These are phyloP conservation scores for Leishmania braziliensis DNA, from an alignment of 208 protist genomes.

Conservation along the genomic window DNA sequence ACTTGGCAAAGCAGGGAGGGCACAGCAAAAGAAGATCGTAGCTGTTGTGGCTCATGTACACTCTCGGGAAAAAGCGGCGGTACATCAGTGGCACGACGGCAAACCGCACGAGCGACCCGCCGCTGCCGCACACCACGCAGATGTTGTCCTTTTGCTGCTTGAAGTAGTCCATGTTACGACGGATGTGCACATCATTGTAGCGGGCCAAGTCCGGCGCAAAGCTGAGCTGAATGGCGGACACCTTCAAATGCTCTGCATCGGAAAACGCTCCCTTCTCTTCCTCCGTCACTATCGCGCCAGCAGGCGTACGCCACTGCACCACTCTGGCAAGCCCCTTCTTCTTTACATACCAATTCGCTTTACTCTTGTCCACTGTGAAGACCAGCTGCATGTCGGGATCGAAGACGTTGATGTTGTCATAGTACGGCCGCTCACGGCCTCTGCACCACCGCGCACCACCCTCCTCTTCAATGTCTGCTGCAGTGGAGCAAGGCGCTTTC, in stretches of 20 bases:
- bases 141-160: constrained; percentile 61
- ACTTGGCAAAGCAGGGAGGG: constrained; percentile 49
- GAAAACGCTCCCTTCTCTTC: not conserved
- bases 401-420: constrained; percentile 71
- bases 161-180: constrained; percentile 68
- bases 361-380: constrained; percentile 59
- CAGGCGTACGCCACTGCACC: constrained; percentile 36
- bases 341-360: constrained; percentile 64
- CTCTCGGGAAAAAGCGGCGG: constrained; percentile 67
- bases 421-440: constrained; percentile 52
- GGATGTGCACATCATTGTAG: constrained; percentile 65
- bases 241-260: constrained; percentile 3
- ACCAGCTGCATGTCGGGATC: constrained; percentile 43
- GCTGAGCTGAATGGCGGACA: constrained; percentile 52
- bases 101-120: constrained; percentile 51
- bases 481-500: not conserved
- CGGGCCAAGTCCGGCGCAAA: constrained; percentile 60
- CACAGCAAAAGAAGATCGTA: constrained; percentile 72
- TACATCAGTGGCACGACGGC: constrained; percentile 65
- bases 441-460: constrained; percentile 26
- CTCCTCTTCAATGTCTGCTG: not conserved
- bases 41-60: constrained; percentile 81
- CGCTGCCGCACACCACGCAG: constrained; percentile 55
- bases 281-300: not conserved
- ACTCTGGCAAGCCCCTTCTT: constrained; percentile 63